Conservation (phyloP, 2,329 filamentous ascomycete species). For the Emericellopsis atlantica region DNA sequence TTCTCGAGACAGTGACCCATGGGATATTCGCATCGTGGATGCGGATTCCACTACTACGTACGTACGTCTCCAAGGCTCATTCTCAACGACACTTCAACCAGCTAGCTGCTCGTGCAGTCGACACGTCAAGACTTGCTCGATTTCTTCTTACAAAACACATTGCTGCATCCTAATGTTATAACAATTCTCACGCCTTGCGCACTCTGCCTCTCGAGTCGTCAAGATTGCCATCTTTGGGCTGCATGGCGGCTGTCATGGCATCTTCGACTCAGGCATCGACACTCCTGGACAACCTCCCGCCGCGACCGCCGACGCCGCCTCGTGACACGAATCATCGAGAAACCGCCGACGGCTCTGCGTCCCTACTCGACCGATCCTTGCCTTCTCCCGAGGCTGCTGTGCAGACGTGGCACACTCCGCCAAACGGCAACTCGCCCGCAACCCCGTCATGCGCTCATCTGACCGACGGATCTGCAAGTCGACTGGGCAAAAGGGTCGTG, state of each 20-base stretch:
- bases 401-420: conserved; percentile 26
- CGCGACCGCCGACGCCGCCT: conserved; percentile 57
- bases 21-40: too few species aligned
- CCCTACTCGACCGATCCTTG: not conserved
- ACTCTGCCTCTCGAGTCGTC: conserved; percentile 9
- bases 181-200: not conserved
- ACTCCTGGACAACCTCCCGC: conserved; percentile 37
- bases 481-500: conserved; percentile 39
- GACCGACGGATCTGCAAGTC: conserved; percentile 28
- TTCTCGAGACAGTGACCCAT: too few species aligned
- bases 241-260: conserved; percentile 26
- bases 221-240: conserved; percentile 22
- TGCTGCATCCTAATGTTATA: not conserved
- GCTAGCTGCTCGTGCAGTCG: not conserved
- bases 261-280: conserved; percentile 23
- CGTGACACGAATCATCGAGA: conserved; percentile 22
- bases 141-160: too few species aligned
- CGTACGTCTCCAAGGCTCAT: too few species aligned
- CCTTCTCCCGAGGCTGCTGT: conserved; percentile 15
- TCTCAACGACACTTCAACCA: not conserved
- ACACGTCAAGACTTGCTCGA: not conserved
- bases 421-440: conserved; percentile 30
- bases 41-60: too few species aligned
- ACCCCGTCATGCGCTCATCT: conserved; percentile 26
- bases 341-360: too few species aligned